phyloP scores from a whole-genome alignment of 345 rosid genomes.

The Brassica juncea region DNA sequence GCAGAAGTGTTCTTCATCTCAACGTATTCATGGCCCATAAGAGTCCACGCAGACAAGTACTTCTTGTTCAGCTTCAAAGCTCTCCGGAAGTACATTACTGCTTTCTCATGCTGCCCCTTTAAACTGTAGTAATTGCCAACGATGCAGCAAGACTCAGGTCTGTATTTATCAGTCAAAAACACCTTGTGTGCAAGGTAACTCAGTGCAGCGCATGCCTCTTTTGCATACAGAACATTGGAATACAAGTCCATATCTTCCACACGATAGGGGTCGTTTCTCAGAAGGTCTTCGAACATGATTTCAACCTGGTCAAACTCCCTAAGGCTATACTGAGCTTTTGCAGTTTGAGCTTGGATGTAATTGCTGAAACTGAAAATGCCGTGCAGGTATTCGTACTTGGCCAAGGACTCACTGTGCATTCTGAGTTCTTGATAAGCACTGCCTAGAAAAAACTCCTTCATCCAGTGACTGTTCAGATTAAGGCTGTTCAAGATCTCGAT shows the following conservation, averaged over 20 bases:
- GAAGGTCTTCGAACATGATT: conserved; percentile 83
- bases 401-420: conserved; percentile 79
- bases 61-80: conserved; percentile 93
- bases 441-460: conserved; percentile 96
- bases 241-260: conserved; percentile 98
- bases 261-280: conserved; percentile 81
- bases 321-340: conserved; percentile 84
- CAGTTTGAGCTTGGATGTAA: conserved; percentile 90
- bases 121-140: conserved; percentile 97
- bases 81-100: conserved; percentile 90
- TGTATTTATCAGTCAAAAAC: conserved; percentile 80
- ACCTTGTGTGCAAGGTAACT: conserved; percentile 95
- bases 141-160: conserved; percentile 97
- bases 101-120: conserved; percentile 93
- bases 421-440: conserved; percentile 84
- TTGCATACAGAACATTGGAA: conserved; percentile 91
- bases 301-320: conserved; percentile 97
- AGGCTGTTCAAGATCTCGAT: conserved; percentile 72
- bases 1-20: conserved; percentile 98
- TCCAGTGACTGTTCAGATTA: conserved; percentile 82
- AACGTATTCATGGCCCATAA: conserved; percentile 95
- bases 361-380: conserved; percentile 79
- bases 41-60: conserved; percentile 94
- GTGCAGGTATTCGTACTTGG: conserved; percentile 71
- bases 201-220: conserved; percentile 83